phyloP scores from a whole-genome alignment of 1,139 yeast species.

The Meyerozyma sp. region DNA sequence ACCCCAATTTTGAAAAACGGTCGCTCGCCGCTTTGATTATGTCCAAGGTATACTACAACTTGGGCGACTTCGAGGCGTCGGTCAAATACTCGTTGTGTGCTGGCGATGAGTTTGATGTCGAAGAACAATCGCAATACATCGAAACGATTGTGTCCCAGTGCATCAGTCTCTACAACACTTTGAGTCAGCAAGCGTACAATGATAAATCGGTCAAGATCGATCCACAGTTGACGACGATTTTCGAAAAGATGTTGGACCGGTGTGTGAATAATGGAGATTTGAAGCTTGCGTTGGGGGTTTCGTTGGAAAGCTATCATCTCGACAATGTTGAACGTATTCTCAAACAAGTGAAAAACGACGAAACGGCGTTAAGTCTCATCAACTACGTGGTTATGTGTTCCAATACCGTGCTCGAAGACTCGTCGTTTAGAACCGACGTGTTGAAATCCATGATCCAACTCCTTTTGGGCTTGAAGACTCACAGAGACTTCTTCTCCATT shows the following conservation, averaged over 20 bases:
- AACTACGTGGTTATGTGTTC: constrained; percentile 77
- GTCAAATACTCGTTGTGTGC: constrained; percentile 86
- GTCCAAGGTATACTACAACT: constrained; percentile 90
- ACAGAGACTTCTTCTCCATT: constrained; percentile 74
- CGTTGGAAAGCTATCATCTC: constrained; percentile 81
- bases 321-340: constrained; percentile 73
- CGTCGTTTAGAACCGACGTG: constrained; percentile 60
- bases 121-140: constrained; percentile 73
- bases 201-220: constrained; percentile 42
- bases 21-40: constrained; percentile 87
- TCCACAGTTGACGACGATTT: constrained; percentile 58
- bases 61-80: constrained; percentile 90
- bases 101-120: constrained; percentile 73
- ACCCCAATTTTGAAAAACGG: constrained; percentile 68
- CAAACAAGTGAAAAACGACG: constrained; percentile 25
- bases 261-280: constrained; percentile 69
- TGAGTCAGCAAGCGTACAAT: constrained; percentile 55
- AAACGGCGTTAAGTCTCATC: constrained; percentile 51
- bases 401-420: constrained; percentile 52
- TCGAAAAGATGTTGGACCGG: constrained; percentile 80
- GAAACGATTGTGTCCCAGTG: constrained; percentile 94
- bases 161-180: constrained; percentile 71
- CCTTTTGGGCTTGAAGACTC: constrained; percentile 51
- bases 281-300: constrained; percentile 83
- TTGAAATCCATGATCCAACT: constrained; percentile 59